Conservation (phyloP, 202 grass and related monocot species). For the Eragrostis tef region DNA sequence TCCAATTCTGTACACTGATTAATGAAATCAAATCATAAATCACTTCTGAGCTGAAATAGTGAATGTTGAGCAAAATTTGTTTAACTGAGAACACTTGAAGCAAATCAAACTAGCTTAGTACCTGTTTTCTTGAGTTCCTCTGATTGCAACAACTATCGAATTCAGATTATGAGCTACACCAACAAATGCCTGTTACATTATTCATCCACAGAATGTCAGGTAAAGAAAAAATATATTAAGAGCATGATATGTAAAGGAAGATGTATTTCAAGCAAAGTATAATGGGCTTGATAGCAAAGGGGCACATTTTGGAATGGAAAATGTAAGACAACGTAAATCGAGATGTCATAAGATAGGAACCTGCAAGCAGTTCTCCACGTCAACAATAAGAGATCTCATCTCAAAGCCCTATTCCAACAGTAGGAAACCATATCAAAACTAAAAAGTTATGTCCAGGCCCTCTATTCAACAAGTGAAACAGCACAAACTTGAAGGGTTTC, state of each 20-base stretch:
- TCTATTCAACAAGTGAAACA: constrained; percentile 26
- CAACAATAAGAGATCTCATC: constrained; percentile 83
- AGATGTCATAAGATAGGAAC: constrained; percentile 50
- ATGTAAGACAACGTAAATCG: constrained; percentile 34
- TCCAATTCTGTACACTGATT: constrained; percentile 81
- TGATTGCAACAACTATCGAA: constrained; percentile 78
- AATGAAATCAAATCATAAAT: constrained; percentile 45
- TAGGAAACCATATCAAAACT: constrained; percentile 34
- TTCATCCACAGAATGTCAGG: constrained; percentile 8
- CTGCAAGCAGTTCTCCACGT: constrained; percentile 91
- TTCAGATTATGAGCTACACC: constrained; percentile 75
- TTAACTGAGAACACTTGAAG: background rate
- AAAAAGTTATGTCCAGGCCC: constrained; percentile 6
- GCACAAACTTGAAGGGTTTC: constrained; percentile 34
- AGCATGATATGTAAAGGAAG: no score
- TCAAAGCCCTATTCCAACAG: constrained; percentile 78
- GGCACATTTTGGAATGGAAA: no score
- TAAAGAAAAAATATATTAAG: background rate
- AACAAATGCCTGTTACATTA: constrained; percentile 66
- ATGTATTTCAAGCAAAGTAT: constrained; percentile 9
- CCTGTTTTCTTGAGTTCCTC: constrained; percentile 77
- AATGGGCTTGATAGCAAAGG: background rate
- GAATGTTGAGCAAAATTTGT: background rate
- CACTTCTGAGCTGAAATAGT: constrained; percentile 25
- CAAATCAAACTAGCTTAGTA: constrained; percentile 45